These are phyloP conservation scores for Talaromyces liani DNA, from an alignment of 495 filamentous ascomycete genomes.

Conservation along the genomic window DNA sequence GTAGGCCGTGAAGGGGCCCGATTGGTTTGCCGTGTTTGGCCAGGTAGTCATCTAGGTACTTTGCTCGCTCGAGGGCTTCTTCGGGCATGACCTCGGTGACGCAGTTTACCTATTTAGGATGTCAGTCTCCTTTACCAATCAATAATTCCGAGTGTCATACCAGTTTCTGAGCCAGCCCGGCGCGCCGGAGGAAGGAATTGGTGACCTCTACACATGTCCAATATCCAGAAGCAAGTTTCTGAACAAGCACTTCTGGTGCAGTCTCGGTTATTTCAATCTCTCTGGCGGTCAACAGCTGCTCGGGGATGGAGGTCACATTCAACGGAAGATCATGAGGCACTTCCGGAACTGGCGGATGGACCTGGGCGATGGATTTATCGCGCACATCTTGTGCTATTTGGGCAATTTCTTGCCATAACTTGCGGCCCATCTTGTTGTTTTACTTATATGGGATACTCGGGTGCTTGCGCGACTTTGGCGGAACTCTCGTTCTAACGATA, in stretches of 20 bases:
- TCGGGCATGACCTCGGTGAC: constrained; percentile 52
- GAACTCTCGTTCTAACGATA: background rate
- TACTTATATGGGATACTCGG: background rate
- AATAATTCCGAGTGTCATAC: constrained; percentile 8
- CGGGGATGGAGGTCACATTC: constrained; percentile 30
- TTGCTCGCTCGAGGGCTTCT: constrained; percentile 41
- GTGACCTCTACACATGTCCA: constrained; percentile 30
- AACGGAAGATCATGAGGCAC: constrained; percentile 18
- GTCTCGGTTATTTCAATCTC: constrained; percentile 34
- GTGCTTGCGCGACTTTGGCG: background rate
- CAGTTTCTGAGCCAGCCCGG: constrained; percentile 37
- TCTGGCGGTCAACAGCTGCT: constrained; percentile 23
- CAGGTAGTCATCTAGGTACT: constrained; percentile 19
- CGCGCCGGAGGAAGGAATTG: constrained; percentile 37
- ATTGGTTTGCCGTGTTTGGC: constrained; percentile 13
- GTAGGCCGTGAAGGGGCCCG: constrained; percentile 20
- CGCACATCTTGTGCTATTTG: constrained; percentile 23
- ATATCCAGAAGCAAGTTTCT: constrained; percentile 23
- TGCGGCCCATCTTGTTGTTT: constrained; percentile 1
- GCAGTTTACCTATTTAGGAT: constrained; percentile 29
- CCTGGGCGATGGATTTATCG: constrained; percentile 27
- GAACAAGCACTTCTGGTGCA: constrained; percentile 24
- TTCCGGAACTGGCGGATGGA: constrained; percentile 26
- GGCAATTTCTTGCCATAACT: constrained; percentile 32
- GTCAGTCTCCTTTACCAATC: background rate